These are phyloP conservation scores for Glycine latifolia DNA, from an alignment of 306 rosid species.

Conservation along the genomic window DNA sequence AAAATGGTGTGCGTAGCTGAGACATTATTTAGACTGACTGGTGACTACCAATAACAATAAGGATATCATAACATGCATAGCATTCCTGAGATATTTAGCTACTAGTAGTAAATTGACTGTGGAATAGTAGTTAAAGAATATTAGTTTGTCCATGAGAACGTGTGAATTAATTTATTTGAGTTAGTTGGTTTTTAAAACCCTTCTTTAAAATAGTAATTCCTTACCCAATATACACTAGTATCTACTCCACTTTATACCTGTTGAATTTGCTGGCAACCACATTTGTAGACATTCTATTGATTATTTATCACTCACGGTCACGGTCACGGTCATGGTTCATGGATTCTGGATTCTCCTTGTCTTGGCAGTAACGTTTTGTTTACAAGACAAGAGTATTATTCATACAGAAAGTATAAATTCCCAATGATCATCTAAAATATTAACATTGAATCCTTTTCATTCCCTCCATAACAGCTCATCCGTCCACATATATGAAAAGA, in stretches of 20 bases:
- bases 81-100: not conserved
- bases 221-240: not conserved
- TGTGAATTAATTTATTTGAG: not conserved
- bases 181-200: not conserved
- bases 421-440: constrained; percentile 4
- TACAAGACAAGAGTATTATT: not conserved
- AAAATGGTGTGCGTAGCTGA: not conserved
- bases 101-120: not conserved
- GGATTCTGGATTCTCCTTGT: constrained; percentile 26
- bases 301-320: constrained; percentile 5
- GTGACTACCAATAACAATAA: not conserved
- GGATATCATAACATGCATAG: not conserved
- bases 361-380: constrained; percentile 19
- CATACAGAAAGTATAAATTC: not conserved
- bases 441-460: not conserved
- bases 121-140: not conserved
- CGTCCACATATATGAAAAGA: not conserved
- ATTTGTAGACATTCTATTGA: constrained; percentile 1
- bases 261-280: constrained; percentile 39
- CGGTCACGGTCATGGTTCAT: not conserved
- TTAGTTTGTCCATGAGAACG: not conserved
- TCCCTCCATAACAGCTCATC: not conserved
- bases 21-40: not conserved
- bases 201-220: not conserved
- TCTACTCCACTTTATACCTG: not conserved